Evolutionary conservation across 2,329 filamentous ascomycete species (phyloP), one percentile per base, ranked within the genome.

Genomic region (Colletotrichum coccodes): DNA sequence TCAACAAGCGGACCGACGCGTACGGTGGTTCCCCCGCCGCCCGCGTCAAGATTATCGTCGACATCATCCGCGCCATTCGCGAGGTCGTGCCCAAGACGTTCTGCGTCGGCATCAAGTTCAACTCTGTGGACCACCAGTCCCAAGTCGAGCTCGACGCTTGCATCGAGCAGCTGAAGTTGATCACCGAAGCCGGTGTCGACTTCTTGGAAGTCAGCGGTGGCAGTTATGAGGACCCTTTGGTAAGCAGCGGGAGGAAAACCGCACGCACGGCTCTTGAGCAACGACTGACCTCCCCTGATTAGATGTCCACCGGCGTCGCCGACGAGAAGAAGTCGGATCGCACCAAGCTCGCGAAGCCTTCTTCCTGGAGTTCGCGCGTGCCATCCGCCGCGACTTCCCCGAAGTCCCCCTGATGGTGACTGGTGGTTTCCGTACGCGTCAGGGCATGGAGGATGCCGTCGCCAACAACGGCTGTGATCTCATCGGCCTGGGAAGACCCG

Each of bases 151-250:
- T 88, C 23, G 77, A 84, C 11, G 89, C 89, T 14, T 87, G 84
- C 40, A 78, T 92, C 44, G 84, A 87, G 64, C 90, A 92, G 74
- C 80, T 91, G 11, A 76, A 80, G n/a, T 74, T 81, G 21, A 83
- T 90, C 5, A 77, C 77, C 0, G 79, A 78, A 6, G 82, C 81
- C 44, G 86, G 80, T 6, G 78, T 93, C 1, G 91, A 93, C 77
- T 92, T 92, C 71, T 78, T 93, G 2, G 91, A 94, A 77, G 84
- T 93, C 30, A 89, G 86, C 21, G 91, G 91, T 0, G 91, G 91
- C 0, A 86, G 77, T 0, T 90, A 87, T 71, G 86, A 90, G 72
- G 77, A 89, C 63, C 83, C 87, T 0, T 73, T 71, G 58, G 85
- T 87, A 73, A 59, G 75, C 67, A 28, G 7, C 60, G 6, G 70